phyloP scores from a whole-genome alignment of 805 yeast genomes.

The Torulaspora maleeae region DNA sequence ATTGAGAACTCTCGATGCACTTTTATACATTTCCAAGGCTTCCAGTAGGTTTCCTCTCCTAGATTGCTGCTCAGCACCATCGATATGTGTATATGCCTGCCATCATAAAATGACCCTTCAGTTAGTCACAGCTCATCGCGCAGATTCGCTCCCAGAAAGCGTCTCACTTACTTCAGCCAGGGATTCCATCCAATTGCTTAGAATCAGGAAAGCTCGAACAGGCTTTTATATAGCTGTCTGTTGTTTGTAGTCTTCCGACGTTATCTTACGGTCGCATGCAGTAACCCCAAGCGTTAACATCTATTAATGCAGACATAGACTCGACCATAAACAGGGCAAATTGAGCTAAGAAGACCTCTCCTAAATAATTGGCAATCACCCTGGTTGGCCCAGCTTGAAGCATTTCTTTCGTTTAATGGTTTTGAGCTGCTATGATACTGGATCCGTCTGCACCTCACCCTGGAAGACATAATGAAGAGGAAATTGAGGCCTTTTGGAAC shows the following conservation, averaged over 20 bases:
- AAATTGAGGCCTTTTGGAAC: conserved; percentile 27
- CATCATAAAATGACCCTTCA: neutral
- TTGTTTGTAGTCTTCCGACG: neutral
- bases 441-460: conserved; percentile 22
- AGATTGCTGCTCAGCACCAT: conserved; percentile 49
- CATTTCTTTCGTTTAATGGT: neutral
- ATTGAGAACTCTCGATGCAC: conserved; percentile 8
- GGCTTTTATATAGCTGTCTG: neutral
- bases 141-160: neutral
- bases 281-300: neutral
- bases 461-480: conserved; percentile 16
- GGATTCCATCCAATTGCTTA: conserved; percentile 3
- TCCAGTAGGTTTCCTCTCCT: conserved; percentile 40
- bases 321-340: no score
- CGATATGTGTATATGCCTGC: conserved; percentile 48
- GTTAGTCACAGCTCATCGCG: neutral
- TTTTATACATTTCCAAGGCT: conserved; percentile 39
- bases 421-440: conserved; percentile 19
- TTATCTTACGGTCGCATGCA: conserved; percentile 2
- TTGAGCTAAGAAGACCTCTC: neutral
- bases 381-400: neutral
- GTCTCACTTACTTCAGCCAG: conserved; percentile 9
- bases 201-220: neutral
- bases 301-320: neutral
- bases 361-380: neutral